phyloP scores from a whole-genome alignment of 768 basidiomycete genomes.

The Phylloporus scabripes region DNA sequence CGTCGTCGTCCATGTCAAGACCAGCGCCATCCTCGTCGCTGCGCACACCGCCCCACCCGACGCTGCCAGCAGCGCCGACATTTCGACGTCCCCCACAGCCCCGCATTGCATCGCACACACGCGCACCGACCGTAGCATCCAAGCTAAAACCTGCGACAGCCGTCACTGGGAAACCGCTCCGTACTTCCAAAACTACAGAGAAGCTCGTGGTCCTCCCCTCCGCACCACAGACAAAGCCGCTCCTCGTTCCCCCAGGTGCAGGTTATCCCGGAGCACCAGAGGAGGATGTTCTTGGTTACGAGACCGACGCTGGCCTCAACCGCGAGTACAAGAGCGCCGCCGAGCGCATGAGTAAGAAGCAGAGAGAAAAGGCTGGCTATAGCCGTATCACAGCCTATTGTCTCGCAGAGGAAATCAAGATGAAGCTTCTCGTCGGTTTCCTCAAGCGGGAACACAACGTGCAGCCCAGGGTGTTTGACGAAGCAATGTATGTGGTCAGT shows the following conservation, averaged over 20 bases:
- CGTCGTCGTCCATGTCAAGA: constrained; percentile 6
- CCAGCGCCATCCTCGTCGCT: background rate
- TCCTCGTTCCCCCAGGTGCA: constrained; percentile 25
- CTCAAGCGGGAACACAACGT: constrained; percentile 94
- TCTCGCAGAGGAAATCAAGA: constrained; percentile 77
- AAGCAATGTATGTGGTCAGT: constrained; percentile 88
- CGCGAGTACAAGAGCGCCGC: constrained; percentile 79
- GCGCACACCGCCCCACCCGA: constrained; percentile 20
- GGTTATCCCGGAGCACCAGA: constrained; percentile 27
- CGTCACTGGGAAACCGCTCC: constrained; percentile 47
- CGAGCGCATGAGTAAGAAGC: constrained; percentile 84
- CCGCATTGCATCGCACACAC: constrained; percentile 15
- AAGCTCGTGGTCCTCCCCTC: constrained; percentile 88
- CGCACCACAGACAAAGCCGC: constrained; percentile 80
- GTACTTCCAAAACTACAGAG: constrained; percentile 88
- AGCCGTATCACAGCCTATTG: constrained; percentile 87
- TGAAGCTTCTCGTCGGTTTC: constrained; percentile 79
- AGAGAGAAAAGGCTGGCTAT: constrained; percentile 75
- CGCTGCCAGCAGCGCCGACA: constrained; percentile 17
- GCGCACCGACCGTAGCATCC: constrained; percentile 5
- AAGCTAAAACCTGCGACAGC: constrained; percentile 17
- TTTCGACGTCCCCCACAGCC: constrained; percentile 22
- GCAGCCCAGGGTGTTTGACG: constrained; percentile 79
- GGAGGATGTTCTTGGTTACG: constrained; percentile 53
- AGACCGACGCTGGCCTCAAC: constrained; percentile 55